Percentiles rank a stretch among this genome's conserved stretches.
Conservation (phyloP, 108 stramenopile species). For the Nitzschia sp. region DNA sequence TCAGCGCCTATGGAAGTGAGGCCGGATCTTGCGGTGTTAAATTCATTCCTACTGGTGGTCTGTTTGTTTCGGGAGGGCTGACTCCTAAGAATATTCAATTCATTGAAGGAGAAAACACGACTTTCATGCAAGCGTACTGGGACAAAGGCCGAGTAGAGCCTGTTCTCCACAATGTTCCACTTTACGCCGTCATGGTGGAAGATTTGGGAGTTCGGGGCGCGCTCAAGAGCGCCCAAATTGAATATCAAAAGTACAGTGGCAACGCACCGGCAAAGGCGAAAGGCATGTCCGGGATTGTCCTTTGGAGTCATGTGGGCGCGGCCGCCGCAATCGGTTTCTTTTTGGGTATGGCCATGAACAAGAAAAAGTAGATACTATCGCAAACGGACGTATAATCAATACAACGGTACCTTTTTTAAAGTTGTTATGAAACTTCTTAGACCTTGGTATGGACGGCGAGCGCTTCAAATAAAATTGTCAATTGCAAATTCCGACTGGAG, state of each 20-base stretch:
- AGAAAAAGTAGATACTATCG: slow-evolving; percentile 2
- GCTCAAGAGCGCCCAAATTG: slow-evolving; percentile 36
- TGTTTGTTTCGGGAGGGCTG: slow-evolving; percentile 95
- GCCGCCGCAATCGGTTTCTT: slow-evolving; percentile 1
- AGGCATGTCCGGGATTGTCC: no score
- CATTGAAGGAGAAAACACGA: slow-evolving; percentile 79
- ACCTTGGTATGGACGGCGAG: no score
- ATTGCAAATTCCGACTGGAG: no score
- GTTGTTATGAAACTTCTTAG: no score
- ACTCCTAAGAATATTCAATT: slow-evolving; percentile 93
- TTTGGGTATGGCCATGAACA: not conserved
- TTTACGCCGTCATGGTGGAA: slow-evolving; percentile 92
- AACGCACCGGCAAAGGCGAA: no score
- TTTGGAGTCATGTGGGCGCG: not conserved
- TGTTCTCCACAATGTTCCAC: slow-evolving; percentile 73
- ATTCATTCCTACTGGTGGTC: slow-evolving; percentile 92
- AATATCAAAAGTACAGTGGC: slow-evolving; percentile 16
- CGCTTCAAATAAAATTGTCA: no score
- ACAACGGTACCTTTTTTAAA: no score
- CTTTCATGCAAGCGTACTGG: slow-evolving; percentile 88
- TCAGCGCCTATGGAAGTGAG: slow-evolving; percentile 89
- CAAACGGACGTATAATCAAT: no score
- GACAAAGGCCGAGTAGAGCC: slow-evolving; percentile 91
- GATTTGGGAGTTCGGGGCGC: slow-evolving; percentile 96
- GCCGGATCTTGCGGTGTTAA: slow-evolving; percentile 89